Conservation (phyloP, 768 basidiomycete species). For the Mycena galericulata region DNA sequence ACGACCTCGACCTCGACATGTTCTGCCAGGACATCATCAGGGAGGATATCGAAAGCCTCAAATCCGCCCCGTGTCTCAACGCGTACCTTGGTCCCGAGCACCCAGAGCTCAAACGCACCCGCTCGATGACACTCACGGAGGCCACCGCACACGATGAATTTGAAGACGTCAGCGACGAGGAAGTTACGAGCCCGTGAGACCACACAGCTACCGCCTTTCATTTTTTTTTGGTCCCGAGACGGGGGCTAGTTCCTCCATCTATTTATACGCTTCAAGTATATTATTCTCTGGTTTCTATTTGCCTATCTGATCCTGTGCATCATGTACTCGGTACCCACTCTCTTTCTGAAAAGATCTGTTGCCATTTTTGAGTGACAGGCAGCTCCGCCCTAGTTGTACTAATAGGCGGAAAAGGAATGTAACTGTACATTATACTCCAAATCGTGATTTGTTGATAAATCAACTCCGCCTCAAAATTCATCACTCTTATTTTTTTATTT, state of each 20-base stretch:
- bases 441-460: too few species aligned
- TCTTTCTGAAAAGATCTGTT: background rate
- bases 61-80: slow-evolving; percentile 63
- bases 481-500: too few species aligned
- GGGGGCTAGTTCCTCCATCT: slow-evolving; percentile 18
- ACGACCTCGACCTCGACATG: slow-evolving; percentile 75
- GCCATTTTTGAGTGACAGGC: background rate
- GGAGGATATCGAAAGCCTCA: slow-evolving; percentile 67
- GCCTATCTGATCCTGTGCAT: background rate
- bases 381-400: too few species aligned
- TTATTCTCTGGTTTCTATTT: slow-evolving; percentile 4
- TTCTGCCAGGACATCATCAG: slow-evolving; percentile 70
- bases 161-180: slow-evolving; percentile 35
- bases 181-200: slow-evolving; percentile 4
- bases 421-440: too few species aligned
- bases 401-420: too few species aligned
- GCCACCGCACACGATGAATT: slow-evolving; percentile 33
- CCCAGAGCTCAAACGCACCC: slow-evolving; percentile 21
- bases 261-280: slow-evolving; percentile 27
- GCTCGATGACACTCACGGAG: slow-evolving; percentile 33
- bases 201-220: too few species aligned
- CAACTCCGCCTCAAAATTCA: too few species aligned
- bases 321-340: slow-evolving; percentile 23
- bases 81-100: slow-evolving; percentile 53
- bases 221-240: too few species aligned